Base-by-base conservation (phyloP, 148 eudicot genomes). In the Polygonum maritimum region DNA sequence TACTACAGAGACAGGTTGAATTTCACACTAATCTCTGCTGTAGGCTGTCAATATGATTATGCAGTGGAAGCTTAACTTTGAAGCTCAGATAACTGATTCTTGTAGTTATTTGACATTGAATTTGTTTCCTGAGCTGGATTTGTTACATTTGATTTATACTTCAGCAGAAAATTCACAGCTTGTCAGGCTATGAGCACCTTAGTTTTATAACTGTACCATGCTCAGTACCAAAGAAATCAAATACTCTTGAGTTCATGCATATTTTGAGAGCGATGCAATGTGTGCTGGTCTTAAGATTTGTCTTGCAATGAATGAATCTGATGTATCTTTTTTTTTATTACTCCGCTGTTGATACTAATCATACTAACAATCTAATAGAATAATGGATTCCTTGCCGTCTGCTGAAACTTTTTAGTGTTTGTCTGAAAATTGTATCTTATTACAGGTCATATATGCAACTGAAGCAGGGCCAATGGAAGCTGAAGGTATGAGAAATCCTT, bases 1-100 rank as follows among this genome's bases (percentile, higher is more conserved):
- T 67, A 67, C 71, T 67, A 16, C 71, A 65, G 44, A 65, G 35
- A 15, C 70, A 67, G 71, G 71, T 67, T 36, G 38, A 6, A 67
- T 67, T 67, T 18, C 71, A 36, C n/a, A 67, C 71, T 67, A 16
- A 35, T 67, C 71, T 67, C 71, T 67, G 44, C 40, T 14, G 15
- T 63, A 33, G 15, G 12, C n/a, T 16, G 21, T 45, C 51, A 44
- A 10, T 57, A 57, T 9, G 11, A 57, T 19, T 57, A 9, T 19
- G 16, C 26, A 57, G 12, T 67, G 71, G 44, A 10, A 67, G 45
- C 10, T 36, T 36, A 65, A 36, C 19, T 67, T 67, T 38, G 40
- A 60, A 60, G 38, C 10, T 11, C 38, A 33, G 40, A 31, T 3
- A 67, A 36, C 71, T 67, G 71, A 67, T 35, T 67, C 45, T 38